Base-by-base conservation (phyloP, 1,284 basidiomycete species). In the Volvariella surrecta region DNA sequence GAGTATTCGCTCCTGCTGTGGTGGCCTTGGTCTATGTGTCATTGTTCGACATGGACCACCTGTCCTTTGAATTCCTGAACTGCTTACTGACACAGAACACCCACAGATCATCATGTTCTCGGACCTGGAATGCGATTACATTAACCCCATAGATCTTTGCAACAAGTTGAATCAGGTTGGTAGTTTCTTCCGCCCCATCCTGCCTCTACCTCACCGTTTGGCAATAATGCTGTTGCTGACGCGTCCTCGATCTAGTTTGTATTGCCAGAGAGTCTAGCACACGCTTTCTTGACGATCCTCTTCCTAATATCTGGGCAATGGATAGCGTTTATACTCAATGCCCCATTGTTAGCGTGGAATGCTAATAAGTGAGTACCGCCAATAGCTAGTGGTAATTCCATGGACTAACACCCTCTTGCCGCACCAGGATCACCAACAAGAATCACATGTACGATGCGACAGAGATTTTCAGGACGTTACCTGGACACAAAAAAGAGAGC, bases 141-240 rank as follows among this genome's bases (percentile, higher is more conserved):
- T 99, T 73, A 99, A 99, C 71, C 95, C 95, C 45, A 98, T 99
- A 79, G 95, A 99, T 67, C 83, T 99, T 31, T 99, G 96, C 73
- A 98, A 98, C 73, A 98, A 98, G 73, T 84, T 99, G 58, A 99
- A 99, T 66, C 90, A 95, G 69, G 95, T 96, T 51, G 44, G 60
- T 59, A 22, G 37, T 15, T 8, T 39, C 24, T 6, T 28, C 24
- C 6, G 24, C 24, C 24, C 6, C 24, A n/a, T n/a, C n/a, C n/a
- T n/a, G n/a, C 24, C 24, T 9, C 28, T 32, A 4, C 3, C 9
- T 6, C n/a, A 19, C 32, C 38, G 8, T 44, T 9, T 20, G 11
- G 35, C 32, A 42, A 40, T 44, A 17, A 17, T 17, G n/a, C 21
- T 41, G 21, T 21, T 40, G 7, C 18, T 31, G 4, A 19, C 35